Conservation (phyloP, 192 early-diverging fungal species). For the Rhizophlyctis rosea region DNA sequence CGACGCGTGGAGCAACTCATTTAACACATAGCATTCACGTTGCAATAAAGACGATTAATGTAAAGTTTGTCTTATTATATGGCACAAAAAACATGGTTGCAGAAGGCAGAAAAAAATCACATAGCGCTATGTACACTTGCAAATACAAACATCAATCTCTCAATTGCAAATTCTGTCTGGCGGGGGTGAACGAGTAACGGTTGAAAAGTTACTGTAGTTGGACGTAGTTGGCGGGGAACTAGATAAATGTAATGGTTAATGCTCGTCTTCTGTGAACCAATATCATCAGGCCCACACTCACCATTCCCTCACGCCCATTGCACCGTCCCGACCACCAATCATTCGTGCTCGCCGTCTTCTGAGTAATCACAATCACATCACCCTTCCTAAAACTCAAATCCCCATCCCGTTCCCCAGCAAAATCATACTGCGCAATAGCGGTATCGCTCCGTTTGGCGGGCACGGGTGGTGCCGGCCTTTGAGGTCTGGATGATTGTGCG, state of each 20-base stretch:
- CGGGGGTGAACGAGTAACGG: too few species aligned
- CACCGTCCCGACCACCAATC: slow-evolving; percentile 90
- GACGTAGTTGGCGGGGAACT: slow-evolving; percentile 56
- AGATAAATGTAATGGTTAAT: slow-evolving; percentile 1
- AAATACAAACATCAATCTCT: too few species aligned
- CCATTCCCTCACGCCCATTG: slow-evolving; percentile 60
- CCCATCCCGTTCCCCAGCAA: slow-evolving; percentile 49
- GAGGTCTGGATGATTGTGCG: too few species aligned
- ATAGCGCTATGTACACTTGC: too few species aligned
- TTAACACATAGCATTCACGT: too few species aligned
- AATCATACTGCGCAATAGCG: slow-evolving; percentile 64
- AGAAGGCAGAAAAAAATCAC: too few species aligned
- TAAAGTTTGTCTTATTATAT: too few species aligned
- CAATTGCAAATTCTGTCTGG: too few species aligned
- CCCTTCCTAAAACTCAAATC: slow-evolving; percentile 62
- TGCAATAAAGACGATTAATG: too few species aligned
- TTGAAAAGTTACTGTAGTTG: slow-evolving; percentile 12
- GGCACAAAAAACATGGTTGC: too few species aligned
- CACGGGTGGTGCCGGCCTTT: slow-evolving; percentile 18
- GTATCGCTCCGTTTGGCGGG: slow-evolving; percentile 3
- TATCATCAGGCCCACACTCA: background rate
- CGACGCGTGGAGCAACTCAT: too few species aligned
- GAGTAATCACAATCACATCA: slow-evolving; percentile 56
- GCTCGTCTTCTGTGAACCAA: background rate
- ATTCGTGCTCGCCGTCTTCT: slow-evolving; percentile 66